These are phyloP conservation scores for Tetrahymena malaccensis DNA, from an alignment of 73 alveolate species.

Conservation along the genomic window DNA sequence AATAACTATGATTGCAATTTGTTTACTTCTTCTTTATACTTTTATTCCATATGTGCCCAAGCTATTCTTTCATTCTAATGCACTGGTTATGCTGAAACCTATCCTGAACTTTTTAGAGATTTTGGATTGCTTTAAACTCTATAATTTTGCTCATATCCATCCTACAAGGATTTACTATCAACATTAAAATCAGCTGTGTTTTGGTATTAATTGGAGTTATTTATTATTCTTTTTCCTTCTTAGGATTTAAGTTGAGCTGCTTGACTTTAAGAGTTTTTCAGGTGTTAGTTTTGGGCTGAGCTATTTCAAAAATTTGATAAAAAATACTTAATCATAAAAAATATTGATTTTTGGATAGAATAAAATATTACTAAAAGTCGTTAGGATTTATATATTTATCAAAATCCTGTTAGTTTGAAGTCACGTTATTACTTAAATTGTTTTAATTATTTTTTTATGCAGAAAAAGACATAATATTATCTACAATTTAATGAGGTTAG, in stretches of 20 bases:
- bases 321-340: not conserved
- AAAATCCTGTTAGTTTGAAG: not conserved
- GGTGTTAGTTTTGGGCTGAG: not conserved
- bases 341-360: not conserved
- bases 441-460: not conserved
- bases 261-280: not conserved
- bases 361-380: not conserved
- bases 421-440: not conserved
- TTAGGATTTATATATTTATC: not conserved
- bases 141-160: not conserved
- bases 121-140: not conserved
- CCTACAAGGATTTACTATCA: not conserved
- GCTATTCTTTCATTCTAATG: not conserved
- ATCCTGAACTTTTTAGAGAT: not conserved
- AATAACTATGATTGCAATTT: not conserved
- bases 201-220: not conserved
- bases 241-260: not conserved
- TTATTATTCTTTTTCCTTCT: not conserved
- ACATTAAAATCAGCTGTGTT: not conserved
- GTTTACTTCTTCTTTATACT: not conserved
- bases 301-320: not conserved
- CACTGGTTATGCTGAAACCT: not conserved
- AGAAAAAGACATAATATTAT: not conserved
- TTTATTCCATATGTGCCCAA: not conserved
- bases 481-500: not conserved